These are phyloP conservation scores for Citrus sp. DNA, from an alignment of 345 rosid genomes.

Conservation along the genomic window DNA sequence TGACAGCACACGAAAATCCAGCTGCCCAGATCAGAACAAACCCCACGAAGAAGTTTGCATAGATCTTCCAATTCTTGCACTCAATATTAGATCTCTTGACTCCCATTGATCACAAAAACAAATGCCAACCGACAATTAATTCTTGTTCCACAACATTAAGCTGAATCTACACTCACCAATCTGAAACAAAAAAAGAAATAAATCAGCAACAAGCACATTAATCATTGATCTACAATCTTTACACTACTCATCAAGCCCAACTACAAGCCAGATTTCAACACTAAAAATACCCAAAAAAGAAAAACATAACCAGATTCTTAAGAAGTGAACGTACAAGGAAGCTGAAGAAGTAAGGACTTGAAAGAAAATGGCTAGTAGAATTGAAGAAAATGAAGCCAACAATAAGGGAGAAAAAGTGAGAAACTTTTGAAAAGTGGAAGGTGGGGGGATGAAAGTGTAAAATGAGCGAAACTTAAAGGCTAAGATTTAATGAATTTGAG, in stretches of 20 bases:
- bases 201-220: constrained; percentile 4
- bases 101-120: constrained; percentile 45
- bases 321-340: constrained; percentile 26
- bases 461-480: constrained; percentile 40
- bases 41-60: constrained; percentile 33
- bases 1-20: constrained; percentile 48
- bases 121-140: constrained; percentile 8
- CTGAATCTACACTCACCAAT: constrained; percentile 33
- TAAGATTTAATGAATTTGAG: constrained; percentile 49
- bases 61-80: constrained; percentile 46
- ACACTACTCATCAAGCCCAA: constrained; percentile 8
- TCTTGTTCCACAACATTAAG: constrained; percentile 27
- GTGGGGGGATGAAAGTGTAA: constrained; percentile 6
- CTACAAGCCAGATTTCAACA: background rate
- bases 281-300: constrained; percentile 14
- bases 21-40: constrained; percentile 57
- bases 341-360: constrained; percentile 21
- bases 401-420: constrained; percentile 16
- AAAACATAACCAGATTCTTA: background rate
- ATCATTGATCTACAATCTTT: constrained; percentile 15
- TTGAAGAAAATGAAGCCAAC: constrained; percentile 15
- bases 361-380: constrained; percentile 16
- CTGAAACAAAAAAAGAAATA: constrained; percentile 27
- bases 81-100: constrained; percentile 48
- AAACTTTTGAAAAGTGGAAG: constrained; percentile 18